Evolutionary conservation across 257 asterid genomes (phyloP), one percentile per base, ranked within the genome.

Genomic region (Cinchona pubescens): DNA sequence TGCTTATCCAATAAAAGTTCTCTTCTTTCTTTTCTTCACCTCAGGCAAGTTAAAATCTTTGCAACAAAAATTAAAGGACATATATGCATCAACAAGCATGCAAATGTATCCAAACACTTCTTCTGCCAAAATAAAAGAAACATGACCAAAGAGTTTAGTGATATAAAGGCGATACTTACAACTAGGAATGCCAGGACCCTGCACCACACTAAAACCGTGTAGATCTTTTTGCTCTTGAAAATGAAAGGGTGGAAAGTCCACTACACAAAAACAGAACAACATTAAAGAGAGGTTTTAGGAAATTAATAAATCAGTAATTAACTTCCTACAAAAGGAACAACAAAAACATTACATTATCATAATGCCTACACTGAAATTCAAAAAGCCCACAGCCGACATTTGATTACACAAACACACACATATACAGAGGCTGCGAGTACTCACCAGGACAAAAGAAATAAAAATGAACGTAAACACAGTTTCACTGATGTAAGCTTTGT

Each of bases 201-300:
- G 95, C 98, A 93, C 99, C 99, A 93, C 68, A 95, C 77, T 69
- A 91, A 86, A 78, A 93, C 99, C 25, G 99, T 95, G 85, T 93
- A 93, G 83, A 95, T 89, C 88, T 87, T 95, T 86, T 92, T 93
- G 89, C 83, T 88, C 90, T 95, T 95, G 67, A 88, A 67, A 81
- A 92, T 79, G 83, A 95, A 95, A 79, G 99, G 99, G 86, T 92
- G 94, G 93, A 95, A 95, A 37, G 97, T 95, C 98, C 99, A 95
- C 99, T 95, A 92, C 88, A 84, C 71, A 34, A 83, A 69, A 79
- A 82, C 75, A 78, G 82, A 71, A 65, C 38, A 59, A 73, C 74
- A 59, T 72, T 38, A 80, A 15, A 69, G 37, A 46, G 64, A 80
- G 21, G 51, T 72, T 67, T 60, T 40, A 62, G n/a, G n/a, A n/a